Percentiles rank a stretch among this genome's conserved stretches.
Evolutionary conservation across 2,329 filamentous ascomycete genomes (phyloP).

Genomic region (Xylaria sp.): DNA sequence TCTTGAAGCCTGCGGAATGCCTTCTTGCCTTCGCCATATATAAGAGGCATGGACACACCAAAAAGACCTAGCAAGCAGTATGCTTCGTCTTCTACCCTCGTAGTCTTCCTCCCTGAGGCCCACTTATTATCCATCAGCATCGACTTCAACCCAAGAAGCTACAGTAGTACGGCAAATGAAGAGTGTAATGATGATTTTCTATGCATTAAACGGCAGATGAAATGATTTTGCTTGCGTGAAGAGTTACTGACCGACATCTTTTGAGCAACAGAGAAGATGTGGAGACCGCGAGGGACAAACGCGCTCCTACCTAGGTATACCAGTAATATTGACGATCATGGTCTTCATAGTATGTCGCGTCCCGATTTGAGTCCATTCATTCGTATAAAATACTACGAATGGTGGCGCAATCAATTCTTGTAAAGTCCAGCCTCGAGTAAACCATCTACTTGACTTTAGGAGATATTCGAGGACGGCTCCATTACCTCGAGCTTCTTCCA

Average conservation of each 20-base stretch:
- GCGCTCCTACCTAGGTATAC: neutral
- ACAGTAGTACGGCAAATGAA: too few relatives aligned
- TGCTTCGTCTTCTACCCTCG: conserved; percentile 5
- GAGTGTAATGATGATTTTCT: too few relatives aligned
- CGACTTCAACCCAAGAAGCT: too few relatives aligned
- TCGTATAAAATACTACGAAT: conserved; percentile 1
- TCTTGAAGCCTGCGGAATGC: conserved; percentile 14
- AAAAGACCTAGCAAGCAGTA: conserved; percentile 19
- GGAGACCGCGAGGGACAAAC: neutral
- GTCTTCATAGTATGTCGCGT: neutral
- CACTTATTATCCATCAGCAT: neutral
- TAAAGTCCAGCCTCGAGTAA: conserved; percentile 4
- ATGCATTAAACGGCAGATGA: too few relatives aligned
- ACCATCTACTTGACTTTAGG: neutral
- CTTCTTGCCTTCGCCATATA: conserved; percentile 10
- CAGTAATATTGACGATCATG: neutral
- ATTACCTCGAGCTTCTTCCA: too few relatives aligned
- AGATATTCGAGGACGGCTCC: neutral
- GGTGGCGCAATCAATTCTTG: conserved; percentile 15
- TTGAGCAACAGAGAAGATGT: neutral
- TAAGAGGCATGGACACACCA: conserved; percentile 11
- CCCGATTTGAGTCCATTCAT: neutral
- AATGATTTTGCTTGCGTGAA: too few relatives aligned
- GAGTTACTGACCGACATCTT: conserved; percentile 11
- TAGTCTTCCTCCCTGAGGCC: neutral